Base-by-base conservation (phyloP, 2,329 filamentous ascomycete genomes). In the Paecilomyces fulvus region DNA sequence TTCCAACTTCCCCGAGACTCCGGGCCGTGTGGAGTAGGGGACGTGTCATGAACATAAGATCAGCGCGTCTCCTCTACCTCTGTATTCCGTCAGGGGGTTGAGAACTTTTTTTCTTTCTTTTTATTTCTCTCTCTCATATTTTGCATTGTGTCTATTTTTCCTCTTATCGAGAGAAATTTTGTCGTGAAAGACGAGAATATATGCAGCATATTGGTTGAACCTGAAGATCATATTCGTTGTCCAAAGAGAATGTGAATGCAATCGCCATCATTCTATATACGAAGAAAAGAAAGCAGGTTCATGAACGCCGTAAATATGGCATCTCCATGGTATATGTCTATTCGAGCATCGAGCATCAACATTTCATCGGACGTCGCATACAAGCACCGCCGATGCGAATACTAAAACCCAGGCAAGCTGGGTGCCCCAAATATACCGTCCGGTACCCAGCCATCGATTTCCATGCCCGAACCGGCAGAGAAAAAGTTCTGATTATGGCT, bases 1-100 rank as follows among this genome's bases (percentile, higher is more conserved):
- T 49, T 49, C 56, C 62, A 59, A 56, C 52, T 54, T 58, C 48
- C 54, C 63, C 63, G 63, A 64, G 11, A 12, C 53, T 49, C 48
- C 48, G 48, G 14, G 37, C 9, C 9, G 37, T 8, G 37, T 43
- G 37, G 37, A 5, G 37, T 43, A 43, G 17, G 8, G 14, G 37
- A 43, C 37, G 37, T 43, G 33, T 17, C 37, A 17, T 3, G 37
- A 6, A 17, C 37, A 43, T 43, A 43, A 21, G 37, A 43, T 43
- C 14, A 43, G 37, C 37, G 37, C 25, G 25, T 28, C 5, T 28
- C 25, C 25, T 28, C 25, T 28, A 28, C 25, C 25, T 28, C 25
- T 3, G 25, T 28, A 28, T 2, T 28, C 25, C 25, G 25, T 28
- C 25, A 28, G 25, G 5, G 4, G 25, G 7, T 28, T 28, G 25